Percentiles rank a stretch among this genome's conserved stretches.
phyloP scores from a whole-genome alignment of 371 early-diverging fungal species.

The Zopfochytrium polystomum region DNA sequence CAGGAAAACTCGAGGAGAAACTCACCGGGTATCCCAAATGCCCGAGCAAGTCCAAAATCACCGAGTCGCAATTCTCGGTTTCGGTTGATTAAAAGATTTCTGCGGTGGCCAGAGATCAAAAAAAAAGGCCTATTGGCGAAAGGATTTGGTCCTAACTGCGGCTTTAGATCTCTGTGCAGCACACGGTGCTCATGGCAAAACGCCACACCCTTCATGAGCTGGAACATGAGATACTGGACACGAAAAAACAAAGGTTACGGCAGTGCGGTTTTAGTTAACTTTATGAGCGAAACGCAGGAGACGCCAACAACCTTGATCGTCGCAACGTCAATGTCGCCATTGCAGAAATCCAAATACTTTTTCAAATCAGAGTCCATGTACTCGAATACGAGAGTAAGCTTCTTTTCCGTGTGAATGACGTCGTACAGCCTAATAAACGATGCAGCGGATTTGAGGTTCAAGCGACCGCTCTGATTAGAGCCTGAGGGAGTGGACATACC shows the following conservation, averaged over 20 bases:
- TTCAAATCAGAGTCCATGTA: slow-evolving; percentile 98
- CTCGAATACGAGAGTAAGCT: slow-evolving; percentile 97
- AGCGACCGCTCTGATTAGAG: not conserved
- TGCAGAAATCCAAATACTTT: slow-evolving; percentile 79
- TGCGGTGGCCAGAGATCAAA: not conserved
- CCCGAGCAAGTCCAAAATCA: slow-evolving; percentile 95
- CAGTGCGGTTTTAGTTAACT: slow-evolving; percentile 50
- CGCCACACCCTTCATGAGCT: slow-evolving; percentile 82
- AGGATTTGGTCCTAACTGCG: slow-evolving; percentile 52
- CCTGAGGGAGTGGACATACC: slow-evolving; percentile 29
- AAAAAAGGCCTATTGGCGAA: not conserved
- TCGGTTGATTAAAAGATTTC: not conserved
- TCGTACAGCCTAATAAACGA: slow-evolving; percentile 86
- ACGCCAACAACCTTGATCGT: slow-evolving; percentile 43
- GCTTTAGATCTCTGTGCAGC: slow-evolving; percentile 96
- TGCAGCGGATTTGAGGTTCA: not conserved
- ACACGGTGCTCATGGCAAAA: slow-evolving; percentile 95
- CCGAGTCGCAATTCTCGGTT: slow-evolving; percentile 79
- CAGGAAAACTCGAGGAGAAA: not conserved
- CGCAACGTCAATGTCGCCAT: slow-evolving; percentile 34
- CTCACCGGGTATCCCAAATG: slow-evolving; percentile 83
- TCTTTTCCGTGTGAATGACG: slow-evolving; percentile 97
- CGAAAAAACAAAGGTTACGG: slow-evolving; percentile 13
- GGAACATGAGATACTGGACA: slow-evolving; percentile 70
- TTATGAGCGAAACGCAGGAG: not conserved